phyloP scores from a whole-genome alignment of 495 filamentous ascomycete species.

The Xylaria telfairii region DNA sequence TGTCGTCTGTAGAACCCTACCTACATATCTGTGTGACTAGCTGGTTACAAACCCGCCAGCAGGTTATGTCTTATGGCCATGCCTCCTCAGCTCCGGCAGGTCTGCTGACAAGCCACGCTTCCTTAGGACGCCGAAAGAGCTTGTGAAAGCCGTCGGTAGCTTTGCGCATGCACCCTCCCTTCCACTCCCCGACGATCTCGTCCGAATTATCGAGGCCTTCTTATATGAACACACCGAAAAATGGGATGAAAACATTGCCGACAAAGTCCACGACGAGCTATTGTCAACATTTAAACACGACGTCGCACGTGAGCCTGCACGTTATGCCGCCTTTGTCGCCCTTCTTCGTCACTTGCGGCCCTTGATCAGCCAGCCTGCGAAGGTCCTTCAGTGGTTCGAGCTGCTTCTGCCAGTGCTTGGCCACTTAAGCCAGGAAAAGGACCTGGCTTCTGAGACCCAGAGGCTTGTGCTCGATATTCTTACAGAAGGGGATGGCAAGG shows the following conservation, averaged over 20 bases:
- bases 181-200: constrained; percentile 67
- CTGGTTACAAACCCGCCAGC: not conserved
- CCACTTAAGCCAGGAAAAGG: constrained; percentile 61
- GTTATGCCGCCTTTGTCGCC: constrained; percentile 65
- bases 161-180: constrained; percentile 58
- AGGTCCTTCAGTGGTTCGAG: constrained; percentile 70
- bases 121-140: constrained; percentile 63
- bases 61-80: constrained; percentile 2
- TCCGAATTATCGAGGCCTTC: constrained; percentile 63
- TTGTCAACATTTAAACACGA: constrained; percentile 63
- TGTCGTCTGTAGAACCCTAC: not conserved
- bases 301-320: constrained; percentile 58
- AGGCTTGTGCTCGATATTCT: constrained; percentile 63
- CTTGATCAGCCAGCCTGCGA: constrained; percentile 57
- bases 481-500: constrained; percentile 61
- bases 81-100: constrained; percentile 26
- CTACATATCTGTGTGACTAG: not conserved
- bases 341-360: constrained; percentile 65
- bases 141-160: constrained; percentile 61
- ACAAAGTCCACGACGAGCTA: constrained; percentile 71
- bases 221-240: constrained; percentile 61
- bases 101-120: constrained; percentile 12
- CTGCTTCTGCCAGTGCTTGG: constrained; percentile 66
- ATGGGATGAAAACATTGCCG: constrained; percentile 63
- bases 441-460: constrained; percentile 62